Percentiles rank a stretch among this genome's conserved stretches.
Evolutionary conservation across 768 basidiomycete species (phyloP).

Genomic region (Exidia glandulosa): DNA sequence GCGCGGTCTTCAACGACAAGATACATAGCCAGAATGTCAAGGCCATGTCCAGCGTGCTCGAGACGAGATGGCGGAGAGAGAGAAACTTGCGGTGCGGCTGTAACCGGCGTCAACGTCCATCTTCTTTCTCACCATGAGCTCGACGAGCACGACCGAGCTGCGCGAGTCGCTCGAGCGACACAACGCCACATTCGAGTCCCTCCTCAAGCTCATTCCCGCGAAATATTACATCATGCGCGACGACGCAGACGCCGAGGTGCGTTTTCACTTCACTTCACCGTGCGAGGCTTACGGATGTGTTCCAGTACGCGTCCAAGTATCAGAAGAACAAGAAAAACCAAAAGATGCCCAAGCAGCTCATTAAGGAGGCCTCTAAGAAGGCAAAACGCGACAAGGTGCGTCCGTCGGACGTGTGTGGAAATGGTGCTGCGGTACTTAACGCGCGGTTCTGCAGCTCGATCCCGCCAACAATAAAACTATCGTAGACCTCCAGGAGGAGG

Average conservation of each 20-base stretch:
- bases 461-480: conserved; percentile 78
- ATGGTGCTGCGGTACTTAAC: background rate
- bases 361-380: conserved; percentile 83
- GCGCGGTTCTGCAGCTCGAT: conserved; percentile 53
- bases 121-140: conserved; percentile 24
- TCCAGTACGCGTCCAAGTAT: conserved; percentile 51
- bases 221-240: conserved; percentile 76
- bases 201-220: conserved; percentile 79
- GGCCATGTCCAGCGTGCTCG: no score
- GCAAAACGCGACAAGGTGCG: conserved; percentile 77
- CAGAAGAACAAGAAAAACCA: conserved; percentile 83
- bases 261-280: conserved; percentile 2
- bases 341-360: conserved; percentile 71
- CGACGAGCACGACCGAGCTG: conserved; percentile 37
- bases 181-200: conserved; percentile 74
- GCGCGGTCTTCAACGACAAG: no score
- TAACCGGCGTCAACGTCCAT: background rate
- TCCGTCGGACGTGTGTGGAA: conserved; percentile 14
- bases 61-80: background rate
- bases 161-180: conserved; percentile 65
- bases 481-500: conserved; percentile 62
- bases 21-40: no score
- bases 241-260: conserved; percentile 55
- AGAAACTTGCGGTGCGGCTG: no score
- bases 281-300: conserved; percentile 21